phyloP scores from a whole-genome alignment of 768 basidiomycete species.

The Pilatotrama ljubarskyi region DNA sequence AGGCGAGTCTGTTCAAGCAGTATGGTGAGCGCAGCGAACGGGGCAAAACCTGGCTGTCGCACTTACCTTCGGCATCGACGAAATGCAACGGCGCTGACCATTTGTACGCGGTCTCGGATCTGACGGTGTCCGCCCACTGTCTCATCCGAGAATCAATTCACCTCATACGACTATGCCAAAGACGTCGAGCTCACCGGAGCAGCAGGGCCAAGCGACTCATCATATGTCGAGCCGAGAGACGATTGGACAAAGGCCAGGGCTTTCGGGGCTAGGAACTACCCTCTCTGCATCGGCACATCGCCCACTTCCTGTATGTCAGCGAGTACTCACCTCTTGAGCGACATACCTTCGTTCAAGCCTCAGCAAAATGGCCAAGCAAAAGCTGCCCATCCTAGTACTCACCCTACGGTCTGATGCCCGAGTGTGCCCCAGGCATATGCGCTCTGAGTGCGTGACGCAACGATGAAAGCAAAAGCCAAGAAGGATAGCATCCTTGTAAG shows the following conservation, averaged over 20 bases:
- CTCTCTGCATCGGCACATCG: too few relatives aligned
- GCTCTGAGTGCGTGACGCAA: neutral
- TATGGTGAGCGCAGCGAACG: neutral
- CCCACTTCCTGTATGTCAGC: neutral
- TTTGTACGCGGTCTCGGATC: constrained; percentile 35
- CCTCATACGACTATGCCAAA: neutral
- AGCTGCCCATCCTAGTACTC: neutral
- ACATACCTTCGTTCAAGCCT: constrained; percentile 11
- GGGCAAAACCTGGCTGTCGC: neutral
- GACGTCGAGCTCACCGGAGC: constrained; percentile 39
- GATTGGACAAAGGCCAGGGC: constrained; percentile 48
- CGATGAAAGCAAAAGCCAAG: neutral
- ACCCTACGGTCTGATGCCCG: constrained; percentile 30
- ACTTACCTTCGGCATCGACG: constrained; percentile 46
- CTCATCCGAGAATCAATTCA: neutral
- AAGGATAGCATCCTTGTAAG: neutral
- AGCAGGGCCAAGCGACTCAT: constrained; percentile 48
- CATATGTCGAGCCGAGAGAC: constrained; percentile 44
- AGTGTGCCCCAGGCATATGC: constrained; percentile 28
- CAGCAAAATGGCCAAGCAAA: neutral
- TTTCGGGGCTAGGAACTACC: constrained; percentile 49
- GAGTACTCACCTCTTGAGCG: constrained; percentile 13
- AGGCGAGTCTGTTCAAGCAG: constrained; percentile 8
- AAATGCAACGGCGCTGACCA: constrained; percentile 41
- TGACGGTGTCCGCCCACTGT: constrained; percentile 55